Evolutionary conservation across 495 filamentous ascomycete genomes (phyloP).

Genomic region (Hypoxylon fuscum): DNA sequence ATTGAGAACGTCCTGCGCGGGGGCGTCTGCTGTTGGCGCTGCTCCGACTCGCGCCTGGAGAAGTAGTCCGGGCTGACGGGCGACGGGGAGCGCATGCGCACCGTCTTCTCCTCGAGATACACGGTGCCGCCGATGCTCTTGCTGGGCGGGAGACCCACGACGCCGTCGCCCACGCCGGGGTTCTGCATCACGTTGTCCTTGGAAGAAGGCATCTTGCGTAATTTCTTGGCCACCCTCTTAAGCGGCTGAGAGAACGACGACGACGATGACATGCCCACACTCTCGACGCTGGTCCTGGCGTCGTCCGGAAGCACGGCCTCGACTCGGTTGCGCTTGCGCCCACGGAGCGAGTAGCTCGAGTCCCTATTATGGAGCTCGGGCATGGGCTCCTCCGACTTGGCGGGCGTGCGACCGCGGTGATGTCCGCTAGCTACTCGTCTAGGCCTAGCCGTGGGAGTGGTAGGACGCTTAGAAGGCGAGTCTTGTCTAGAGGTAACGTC

Average conservation of each 20-base stretch:
- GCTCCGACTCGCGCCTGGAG: conserved; percentile 3
- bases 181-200: conserved; percentile 24
- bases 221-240: conserved; percentile 45
- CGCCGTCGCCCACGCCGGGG: conserved; percentile 29
- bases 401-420: conserved; percentile 5
- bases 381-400: conserved; percentile 6
- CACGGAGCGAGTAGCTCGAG: conserved; percentile 29
- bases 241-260: conserved; percentile 41
- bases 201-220: conserved; percentile 36
- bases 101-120: conserved; percentile 28
- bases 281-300: conserved; percentile 3
- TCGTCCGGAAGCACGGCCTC: conserved; percentile 23
- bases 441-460: not conserved
- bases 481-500: conserved; percentile 7
- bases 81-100: conserved; percentile 39
- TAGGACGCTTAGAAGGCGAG: conserved; percentile 9
- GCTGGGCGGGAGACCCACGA: conserved; percentile 30
- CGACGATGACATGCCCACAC: conserved; percentile 12
- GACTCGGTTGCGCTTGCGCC: conserved; percentile 38
- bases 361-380: conserved; percentile 19
- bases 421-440: not conserved
- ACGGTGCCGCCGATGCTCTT: conserved; percentile 27
- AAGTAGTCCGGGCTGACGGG: conserved; percentile 13
- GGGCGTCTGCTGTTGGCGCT: not conserved
- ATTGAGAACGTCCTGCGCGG: conserved; percentile 18